Conservation (phyloP, 495 filamentous ascomycete species). For the Penicillium egyptiacum region DNA sequence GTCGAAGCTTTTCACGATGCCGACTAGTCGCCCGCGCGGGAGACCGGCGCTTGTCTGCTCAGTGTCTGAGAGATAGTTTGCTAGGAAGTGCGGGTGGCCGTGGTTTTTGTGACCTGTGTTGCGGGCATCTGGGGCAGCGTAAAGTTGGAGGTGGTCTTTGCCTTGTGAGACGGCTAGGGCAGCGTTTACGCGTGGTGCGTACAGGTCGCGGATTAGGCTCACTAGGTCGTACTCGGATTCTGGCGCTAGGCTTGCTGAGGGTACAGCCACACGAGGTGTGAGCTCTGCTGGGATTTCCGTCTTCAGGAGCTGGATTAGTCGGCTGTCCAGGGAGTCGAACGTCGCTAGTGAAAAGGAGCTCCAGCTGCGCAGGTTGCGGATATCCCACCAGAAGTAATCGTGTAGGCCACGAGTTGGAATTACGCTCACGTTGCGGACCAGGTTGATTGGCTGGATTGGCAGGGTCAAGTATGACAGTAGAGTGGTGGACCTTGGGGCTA, state of each 20-base stretch:
- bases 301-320: slow-evolving; percentile 70
- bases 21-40: slow-evolving; percentile 76
- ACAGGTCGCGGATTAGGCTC: slow-evolving; percentile 65
- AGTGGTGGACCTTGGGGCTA: slow-evolving; percentile 58
- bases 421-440: slow-evolving; percentile 79
- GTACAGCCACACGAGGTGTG: slow-evolving; percentile 58
- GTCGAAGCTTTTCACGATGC: slow-evolving; percentile 84
- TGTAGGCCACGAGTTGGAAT: slow-evolving; percentile 65
- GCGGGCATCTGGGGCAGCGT: slow-evolving; percentile 55
- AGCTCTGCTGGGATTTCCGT: slow-evolving; percentile 62
- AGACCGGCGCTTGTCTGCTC: slow-evolving; percentile 71
- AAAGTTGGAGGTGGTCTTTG: slow-evolving; percentile 57
- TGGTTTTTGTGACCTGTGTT: slow-evolving; percentile 50
- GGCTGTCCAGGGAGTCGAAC: slow-evolving; percentile 66
- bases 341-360: slow-evolving; percentile 68
- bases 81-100: slow-evolving; percentile 61
- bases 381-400: slow-evolving; percentile 92
- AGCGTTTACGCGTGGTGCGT: slow-evolving; percentile 76
- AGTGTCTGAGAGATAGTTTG: slow-evolving; percentile 69
- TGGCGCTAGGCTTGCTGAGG: slow-evolving; percentile 58
- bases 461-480: slow-evolving; percentile 75
- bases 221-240: slow-evolving; percentile 73
- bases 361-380: slow-evolving; percentile 84
- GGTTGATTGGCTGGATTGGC: slow-evolving; percentile 73
- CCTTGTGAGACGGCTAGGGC: slow-evolving; percentile 70